A percentile compares a stretch with the other conserved stretches of the same genome.
Conservation (phyloP, 805 yeast genomes). For the Metschnikowia anglica region DNA sequence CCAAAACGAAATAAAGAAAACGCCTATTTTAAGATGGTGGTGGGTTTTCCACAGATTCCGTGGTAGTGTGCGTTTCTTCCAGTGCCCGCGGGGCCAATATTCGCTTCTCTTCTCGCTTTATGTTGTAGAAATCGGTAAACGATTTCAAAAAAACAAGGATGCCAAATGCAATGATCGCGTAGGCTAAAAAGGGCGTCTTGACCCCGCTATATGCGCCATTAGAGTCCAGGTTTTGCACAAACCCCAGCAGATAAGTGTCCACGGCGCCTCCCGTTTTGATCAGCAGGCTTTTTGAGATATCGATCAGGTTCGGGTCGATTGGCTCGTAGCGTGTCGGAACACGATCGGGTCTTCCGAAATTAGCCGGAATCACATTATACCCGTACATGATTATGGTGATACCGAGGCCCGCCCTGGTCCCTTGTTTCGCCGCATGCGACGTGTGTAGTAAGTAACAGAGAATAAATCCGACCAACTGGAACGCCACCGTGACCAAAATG, state of each 20-base stretch:
- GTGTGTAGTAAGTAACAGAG: conserved; percentile 90
- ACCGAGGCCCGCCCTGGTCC: conserved; percentile 90
- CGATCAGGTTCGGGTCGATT: conserved; percentile 34
- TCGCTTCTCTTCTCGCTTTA: conserved; percentile 70
- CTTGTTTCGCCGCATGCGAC: conserved; percentile 95
- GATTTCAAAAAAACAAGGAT: conserved; percentile 63
- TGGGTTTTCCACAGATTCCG: conserved; percentile 13
- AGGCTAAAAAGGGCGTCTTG: conserved; percentile 53
- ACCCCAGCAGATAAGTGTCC: conserved; percentile 33
- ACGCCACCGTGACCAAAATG: conserved; percentile 80
- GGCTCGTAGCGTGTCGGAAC: conserved; percentile 37
- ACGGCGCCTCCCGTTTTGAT: conserved; percentile 26
- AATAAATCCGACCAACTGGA: conserved; percentile 91
- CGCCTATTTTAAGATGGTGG: conserved; percentile 5
- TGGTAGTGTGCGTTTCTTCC: conserved; percentile 16
- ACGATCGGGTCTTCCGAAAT: conserved; percentile 37
- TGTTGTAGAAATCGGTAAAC: conserved; percentile 66
- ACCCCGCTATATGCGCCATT: neutral
- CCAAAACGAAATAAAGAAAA: neutral
- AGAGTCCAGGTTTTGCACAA: conserved; percentile 32
- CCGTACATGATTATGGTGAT: conserved; percentile 74
- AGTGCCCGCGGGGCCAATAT: conserved; percentile 47
- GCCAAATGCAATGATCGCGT: conserved; percentile 67
- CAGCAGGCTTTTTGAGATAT: conserved; percentile 29
- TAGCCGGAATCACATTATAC: conserved; percentile 37